A percentile compares a stretch with the other conserved stretches of the same genome.
Conservation (phyloP, 441 rosid species). For the Jatropha podagrica region DNA sequence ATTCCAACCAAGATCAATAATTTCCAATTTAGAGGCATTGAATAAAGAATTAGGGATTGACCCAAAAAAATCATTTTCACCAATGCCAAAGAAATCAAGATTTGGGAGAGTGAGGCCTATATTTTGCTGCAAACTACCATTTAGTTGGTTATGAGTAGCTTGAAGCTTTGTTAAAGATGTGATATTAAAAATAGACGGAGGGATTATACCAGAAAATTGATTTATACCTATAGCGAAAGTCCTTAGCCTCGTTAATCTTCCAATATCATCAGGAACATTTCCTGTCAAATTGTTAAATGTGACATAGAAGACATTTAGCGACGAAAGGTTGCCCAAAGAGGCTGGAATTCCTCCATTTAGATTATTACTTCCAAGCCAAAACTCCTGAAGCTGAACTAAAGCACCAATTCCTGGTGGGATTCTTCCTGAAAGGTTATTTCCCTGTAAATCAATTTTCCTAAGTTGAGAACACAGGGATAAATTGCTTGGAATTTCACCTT, state of each 20-base stretch:
- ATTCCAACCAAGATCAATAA: conserved; percentile 7
- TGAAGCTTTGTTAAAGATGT: neutral
- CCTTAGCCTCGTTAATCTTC: neutral
- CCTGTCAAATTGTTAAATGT: neutral
- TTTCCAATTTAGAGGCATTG: conserved; percentile 10
- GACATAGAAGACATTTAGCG: neutral
- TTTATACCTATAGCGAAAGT: neutral
- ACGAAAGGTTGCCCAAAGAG: conserved; percentile 16
- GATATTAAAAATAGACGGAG: conserved; percentile 9
- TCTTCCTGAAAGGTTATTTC: conserved; percentile 13
- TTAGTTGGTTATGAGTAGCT: conserved; percentile 6
- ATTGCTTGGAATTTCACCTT: conserved; percentile 11
- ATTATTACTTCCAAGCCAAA: neutral
- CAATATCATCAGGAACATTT: conserved; percentile 5
- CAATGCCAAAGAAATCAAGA: conserved; percentile 9
- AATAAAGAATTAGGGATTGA: conserved; percentile 9
- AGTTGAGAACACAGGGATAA: conserved; percentile 7
- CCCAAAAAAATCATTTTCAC: conserved; percentile 6
- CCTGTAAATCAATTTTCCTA: neutral
- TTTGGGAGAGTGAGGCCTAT: conserved; percentile 17
- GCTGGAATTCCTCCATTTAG: neutral
- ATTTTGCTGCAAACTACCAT: conserved; percentile 5
- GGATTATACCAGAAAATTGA: conserved; percentile 13
- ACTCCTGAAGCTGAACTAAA: conserved; percentile 4
- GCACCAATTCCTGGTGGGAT: conserved; percentile 14